Evolutionary conservation across 176 grass and related monocot species (phyloP).

Genomic region (Aechmea fasciata): DNA sequence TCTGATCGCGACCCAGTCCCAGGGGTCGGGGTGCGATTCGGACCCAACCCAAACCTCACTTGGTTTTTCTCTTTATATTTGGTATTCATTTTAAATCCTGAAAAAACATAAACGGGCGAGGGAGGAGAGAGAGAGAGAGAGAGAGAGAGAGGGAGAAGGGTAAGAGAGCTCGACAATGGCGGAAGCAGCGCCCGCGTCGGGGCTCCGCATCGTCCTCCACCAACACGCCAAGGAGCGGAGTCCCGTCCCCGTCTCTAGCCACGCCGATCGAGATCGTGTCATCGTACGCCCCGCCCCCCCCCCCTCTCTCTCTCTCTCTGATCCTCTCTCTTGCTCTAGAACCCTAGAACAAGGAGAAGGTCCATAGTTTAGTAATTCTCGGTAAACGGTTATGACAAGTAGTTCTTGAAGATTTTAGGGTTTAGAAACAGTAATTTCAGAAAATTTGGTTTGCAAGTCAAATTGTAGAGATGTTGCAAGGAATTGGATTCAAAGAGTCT

Average conservation of each 20-base stretch:
- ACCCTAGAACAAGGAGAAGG: conserved; percentile 2
- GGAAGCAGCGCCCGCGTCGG: conserved; percentile 38
- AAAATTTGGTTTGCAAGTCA: too few species aligned
- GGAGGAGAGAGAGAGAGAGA: neutral
- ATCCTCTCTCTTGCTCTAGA: neutral
- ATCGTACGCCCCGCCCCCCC: conserved; percentile 21
- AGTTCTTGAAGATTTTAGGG: neutral
- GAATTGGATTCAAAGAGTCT: too few species aligned
- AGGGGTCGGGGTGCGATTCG: too few species aligned
- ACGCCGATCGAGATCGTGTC: conserved; percentile 79
- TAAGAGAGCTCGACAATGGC: conserved; percentile 11
- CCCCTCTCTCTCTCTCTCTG: neutral
- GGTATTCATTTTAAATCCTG: too few species aligned
- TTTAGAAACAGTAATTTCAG: neutral
- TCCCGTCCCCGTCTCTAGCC: conserved; percentile 33
- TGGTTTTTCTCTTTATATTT: too few species aligned
- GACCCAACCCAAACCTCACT: too few species aligned
- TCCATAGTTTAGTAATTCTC: neutral
- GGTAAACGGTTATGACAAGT: neutral
- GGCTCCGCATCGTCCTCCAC: conserved; percentile 67
- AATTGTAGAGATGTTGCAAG: too few species aligned
- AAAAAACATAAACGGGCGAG: too few species aligned
- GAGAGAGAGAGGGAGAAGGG: neutral
- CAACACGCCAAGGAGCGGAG: conserved; percentile 38
- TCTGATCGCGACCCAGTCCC: too few species aligned